Evolutionary conservation across 2,329 filamentous ascomycete species (phyloP).

Genomic region (Curvularia hawaiiensis): DNA sequence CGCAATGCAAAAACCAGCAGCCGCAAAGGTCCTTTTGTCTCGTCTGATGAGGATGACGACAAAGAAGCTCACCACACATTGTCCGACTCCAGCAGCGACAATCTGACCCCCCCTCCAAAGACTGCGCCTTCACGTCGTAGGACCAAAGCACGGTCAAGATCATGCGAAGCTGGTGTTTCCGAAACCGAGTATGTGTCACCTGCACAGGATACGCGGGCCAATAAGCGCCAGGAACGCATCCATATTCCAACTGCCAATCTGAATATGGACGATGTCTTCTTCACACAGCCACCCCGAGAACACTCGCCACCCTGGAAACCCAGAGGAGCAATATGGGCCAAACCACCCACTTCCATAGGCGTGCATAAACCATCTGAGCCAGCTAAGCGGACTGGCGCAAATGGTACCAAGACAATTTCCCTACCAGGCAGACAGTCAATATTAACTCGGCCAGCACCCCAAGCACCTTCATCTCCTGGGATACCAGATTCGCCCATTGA

Average conservation of each 20-base stretch:
- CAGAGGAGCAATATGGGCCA: constrained; percentile 56
- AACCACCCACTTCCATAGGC: constrained; percentile 39
- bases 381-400: constrained; percentile 17
- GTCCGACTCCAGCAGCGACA: constrained; percentile 15
- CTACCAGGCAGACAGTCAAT: constrained; percentile 35
- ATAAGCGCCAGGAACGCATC: constrained; percentile 50
- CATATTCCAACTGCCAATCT: constrained; percentile 49
- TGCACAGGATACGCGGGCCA: constrained; percentile 28
- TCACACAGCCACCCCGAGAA: constrained; percentile 51
- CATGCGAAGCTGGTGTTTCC: constrained; percentile 10
- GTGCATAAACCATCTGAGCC: constrained; percentile 32
- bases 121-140: constrained; percentile 19
- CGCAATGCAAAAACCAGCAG: constrained; percentile 21
- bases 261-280: constrained; percentile 50
- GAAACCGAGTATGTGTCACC: constrained; percentile 24
- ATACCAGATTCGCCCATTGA: constrained; percentile 19
- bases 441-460: constrained; percentile 29
- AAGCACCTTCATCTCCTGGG: constrained; percentile 16
- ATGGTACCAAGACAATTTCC: constrained; percentile 33
- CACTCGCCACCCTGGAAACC: constrained; percentile 52
- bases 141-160: constrained; percentile 19
- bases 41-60: constrained; percentile 34
- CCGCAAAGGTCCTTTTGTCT: constrained; percentile 32
- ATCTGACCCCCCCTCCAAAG: constrained; percentile 14
- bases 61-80: constrained; percentile 16